Evolutionary conservation across 2,329 filamentous ascomycete genomes (phyloP).

Genomic region (Pseudogymnoascus sp.): DNA sequence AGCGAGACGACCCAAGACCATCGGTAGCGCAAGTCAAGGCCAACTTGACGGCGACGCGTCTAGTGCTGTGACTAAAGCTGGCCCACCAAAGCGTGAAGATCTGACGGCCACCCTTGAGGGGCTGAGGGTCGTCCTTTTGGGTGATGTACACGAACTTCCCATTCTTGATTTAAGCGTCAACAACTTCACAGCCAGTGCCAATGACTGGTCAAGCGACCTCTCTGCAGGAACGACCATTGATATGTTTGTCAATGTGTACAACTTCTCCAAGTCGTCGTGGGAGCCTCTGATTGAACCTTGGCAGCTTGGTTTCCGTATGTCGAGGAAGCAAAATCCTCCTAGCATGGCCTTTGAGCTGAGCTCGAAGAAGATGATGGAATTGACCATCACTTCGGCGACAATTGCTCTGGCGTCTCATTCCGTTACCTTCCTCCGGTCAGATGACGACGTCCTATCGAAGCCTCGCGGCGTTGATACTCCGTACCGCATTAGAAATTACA

Average conservation of each 20-base stretch:
- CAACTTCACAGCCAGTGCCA: conserved; percentile 74
- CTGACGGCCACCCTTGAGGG: conserved; percentile 82
- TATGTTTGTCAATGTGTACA: conserved; percentile 94
- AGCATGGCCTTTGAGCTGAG: conserved; percentile 76
- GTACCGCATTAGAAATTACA: conserved; percentile 91
- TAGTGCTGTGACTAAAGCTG: conserved; percentile 44
- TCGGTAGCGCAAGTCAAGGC: conserved; percentile 11
- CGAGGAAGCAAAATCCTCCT: conserved; percentile 68
- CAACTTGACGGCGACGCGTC: conserved; percentile 36
- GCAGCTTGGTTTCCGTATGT: conserved; percentile 86
- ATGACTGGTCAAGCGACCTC: conserved; percentile 85
- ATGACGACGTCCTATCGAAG: conserved; percentile 89
- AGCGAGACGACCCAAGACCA: conserved; percentile 36
- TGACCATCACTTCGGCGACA: conserved; percentile 87
- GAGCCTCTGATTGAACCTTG: conserved; percentile 94
- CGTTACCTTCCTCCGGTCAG: conserved; percentile 77
- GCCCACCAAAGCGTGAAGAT: conserved; percentile 54
- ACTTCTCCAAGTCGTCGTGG: conserved; percentile 98
- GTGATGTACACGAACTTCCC: conserved; percentile 90
- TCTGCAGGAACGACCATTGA: conserved; percentile 86
- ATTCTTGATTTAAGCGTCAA: conserved; percentile 92
- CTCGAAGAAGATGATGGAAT: conserved; percentile 83
- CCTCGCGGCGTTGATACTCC: conserved; percentile 86
- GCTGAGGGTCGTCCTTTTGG: conserved; percentile 86
- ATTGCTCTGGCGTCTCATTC: conserved; percentile 93